Base-by-base conservation (phyloP, 1,284 basidiomycete genomes). In the Boletus sp. region DNA sequence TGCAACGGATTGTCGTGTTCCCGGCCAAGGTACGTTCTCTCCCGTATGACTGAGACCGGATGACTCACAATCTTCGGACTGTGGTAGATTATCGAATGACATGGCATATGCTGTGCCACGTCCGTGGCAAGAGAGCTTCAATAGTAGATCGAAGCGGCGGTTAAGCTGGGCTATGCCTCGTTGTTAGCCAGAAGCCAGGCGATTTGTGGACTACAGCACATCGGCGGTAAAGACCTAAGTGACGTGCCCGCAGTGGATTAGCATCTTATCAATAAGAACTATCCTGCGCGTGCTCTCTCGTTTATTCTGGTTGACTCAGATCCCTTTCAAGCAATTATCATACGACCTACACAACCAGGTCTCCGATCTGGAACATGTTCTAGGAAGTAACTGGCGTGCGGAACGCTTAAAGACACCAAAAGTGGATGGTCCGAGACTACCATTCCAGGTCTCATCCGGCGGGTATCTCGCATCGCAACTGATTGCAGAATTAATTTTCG, bases 71-170 rank as follows among this genome's bases (percentile, higher is more conserved):
- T 38, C n/a, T n/a, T n/a, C n/a, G n/a, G n/a, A n/a, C n/a, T n/a
- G n/a, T n/a, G n/a, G 32, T 8, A 17, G 5, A n/a, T 17, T 17
- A 17, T 17, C 16, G 20, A 32, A 16, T n/a, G 34, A 57, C 14
- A 25, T 35, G 41, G 19, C 38, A 17, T 37, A 37, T 32, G 26
- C 34, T 44, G 39, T 32, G 36, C 32, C 26, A 43, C 26, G 29
- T 47, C 13, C 14, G 46, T 58, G 49, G 35, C 17, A 39, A 30
- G 41, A 19, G 19, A 20, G 22, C 22, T 26, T 5, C n/a, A 7
- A 23, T 22, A 7, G 16, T 29, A 14, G 9, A 13, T 16, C 25
- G 27, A 20, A 17, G 33, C 5, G 17, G 19, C 37, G 19, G 27
- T 10, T 16, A 22, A 17, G 48, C 14, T 27, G 22, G 9, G 23